phyloP scores from a whole-genome alignment of 371 early-diverging fungal genomes.

The Blastocladiella emersonii region DNA sequence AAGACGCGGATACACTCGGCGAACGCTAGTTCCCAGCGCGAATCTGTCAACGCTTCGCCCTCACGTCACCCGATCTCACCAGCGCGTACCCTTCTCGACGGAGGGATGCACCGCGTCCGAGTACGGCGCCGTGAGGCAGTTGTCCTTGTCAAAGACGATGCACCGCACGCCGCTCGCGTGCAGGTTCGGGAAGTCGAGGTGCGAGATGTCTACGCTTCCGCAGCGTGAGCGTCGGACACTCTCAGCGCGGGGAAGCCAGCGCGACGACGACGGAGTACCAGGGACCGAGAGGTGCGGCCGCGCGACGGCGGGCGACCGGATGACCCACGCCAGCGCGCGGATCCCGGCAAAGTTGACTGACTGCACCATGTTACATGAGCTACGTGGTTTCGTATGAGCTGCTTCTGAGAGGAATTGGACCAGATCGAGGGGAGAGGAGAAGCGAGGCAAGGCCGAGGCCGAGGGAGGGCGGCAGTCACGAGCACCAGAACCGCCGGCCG shows the following conservation, averaged over 20 bases:
- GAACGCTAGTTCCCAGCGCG: background rate
- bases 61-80: background rate
- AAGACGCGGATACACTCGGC: slow-evolving; percentile 42
- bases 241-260: too few species aligned
- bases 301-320: slow-evolving; percentile 49
- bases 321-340: slow-evolving; percentile 33
- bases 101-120: slow-evolving; percentile 47
- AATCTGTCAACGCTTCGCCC: background rate
- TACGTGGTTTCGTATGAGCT: too few species aligned
- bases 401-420: too few species aligned
- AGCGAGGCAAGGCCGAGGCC: too few species aligned
- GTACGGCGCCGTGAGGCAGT: slow-evolving; percentile 82
- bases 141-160: slow-evolving; percentile 86
- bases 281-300: slow-evolving; percentile 58
- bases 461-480: too few species aligned
- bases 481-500: too few species aligned
- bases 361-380: slow-evolving; percentile 69
- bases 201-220: slow-evolving; percentile 40
- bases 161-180: slow-evolving; percentile 41
- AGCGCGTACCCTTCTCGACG: slow-evolving; percentile 37
- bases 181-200: slow-evolving; percentile 45
- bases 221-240: background rate
- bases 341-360: slow-evolving; percentile 58
- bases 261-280: too few species aligned
- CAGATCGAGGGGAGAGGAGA: too few species aligned